Evolutionary conservation across 148 eudicot species (phyloP).

Genomic region (Tetragonia tetragonoides): DNA sequence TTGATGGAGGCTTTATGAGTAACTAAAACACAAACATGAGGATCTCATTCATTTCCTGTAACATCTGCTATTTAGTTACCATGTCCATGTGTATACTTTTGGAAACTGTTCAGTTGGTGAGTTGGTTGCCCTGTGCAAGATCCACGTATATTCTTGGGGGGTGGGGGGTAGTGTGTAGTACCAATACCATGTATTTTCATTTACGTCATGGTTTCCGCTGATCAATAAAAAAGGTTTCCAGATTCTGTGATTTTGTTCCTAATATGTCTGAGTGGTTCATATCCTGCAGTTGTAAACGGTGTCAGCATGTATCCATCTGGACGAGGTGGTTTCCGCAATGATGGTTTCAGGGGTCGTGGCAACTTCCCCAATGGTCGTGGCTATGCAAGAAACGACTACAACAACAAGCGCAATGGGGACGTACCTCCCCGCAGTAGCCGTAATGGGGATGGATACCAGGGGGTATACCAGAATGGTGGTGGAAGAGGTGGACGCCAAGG

Average conservation of each 20-base stretch:
- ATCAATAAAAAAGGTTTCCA: no score
- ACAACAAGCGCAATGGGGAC: constrained; percentile 33
- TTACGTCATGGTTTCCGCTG: background rate
- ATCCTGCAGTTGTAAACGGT: constrained; percentile 39
- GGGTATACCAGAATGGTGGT: constrained; percentile 29
- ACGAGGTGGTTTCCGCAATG: constrained; percentile 49
- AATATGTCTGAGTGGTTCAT: background rate
- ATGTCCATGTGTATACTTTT: background rate
- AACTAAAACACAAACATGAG: background rate
- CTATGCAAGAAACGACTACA: constrained; percentile 30
- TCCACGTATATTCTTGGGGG: background rate
- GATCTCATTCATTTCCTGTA: background rate
- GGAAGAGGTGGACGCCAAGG: constrained; percentile 28
- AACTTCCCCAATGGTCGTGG: constrained; percentile 39
- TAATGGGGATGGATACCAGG: constrained; percentile 19
- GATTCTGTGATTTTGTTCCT: background rate
- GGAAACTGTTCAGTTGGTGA: background rate
- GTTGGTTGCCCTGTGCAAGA: background rate
- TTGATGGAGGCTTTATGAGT: background rate
- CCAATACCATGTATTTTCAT: background rate
- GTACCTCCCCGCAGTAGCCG: constrained; percentile 23
- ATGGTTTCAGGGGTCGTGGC: constrained; percentile 46
- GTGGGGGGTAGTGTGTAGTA: background rate
- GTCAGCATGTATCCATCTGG: constrained; percentile 33
- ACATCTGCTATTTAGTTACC: background rate